These are phyloP conservation scores for Tetragonia tetragonoides DNA, from an alignment of 148 eudicot genomes.

Conservation along the genomic window DNA sequence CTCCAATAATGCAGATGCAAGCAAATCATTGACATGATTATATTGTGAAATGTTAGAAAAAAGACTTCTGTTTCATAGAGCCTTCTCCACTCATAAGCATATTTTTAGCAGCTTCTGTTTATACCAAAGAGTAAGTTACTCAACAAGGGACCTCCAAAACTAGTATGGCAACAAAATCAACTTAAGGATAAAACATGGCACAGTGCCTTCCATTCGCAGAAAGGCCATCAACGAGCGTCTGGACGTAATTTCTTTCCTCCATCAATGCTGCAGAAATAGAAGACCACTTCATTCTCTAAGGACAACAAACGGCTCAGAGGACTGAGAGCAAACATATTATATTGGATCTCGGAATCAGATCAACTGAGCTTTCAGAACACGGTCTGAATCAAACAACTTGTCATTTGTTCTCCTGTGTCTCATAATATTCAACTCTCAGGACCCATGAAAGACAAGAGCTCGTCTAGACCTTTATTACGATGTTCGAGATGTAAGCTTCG, in stretches of 20 bases:
- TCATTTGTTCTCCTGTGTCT: background rate
- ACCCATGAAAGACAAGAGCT: background rate
- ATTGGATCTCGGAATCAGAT: background rate
- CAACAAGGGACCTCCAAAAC: too few relatives aligned
- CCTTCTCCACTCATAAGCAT: too few relatives aligned
- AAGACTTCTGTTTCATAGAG: too few relatives aligned
- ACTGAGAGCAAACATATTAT: background rate
- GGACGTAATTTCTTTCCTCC: background rate
- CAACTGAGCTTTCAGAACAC: background rate
- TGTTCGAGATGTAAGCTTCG: background rate
- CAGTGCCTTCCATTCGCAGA: too few relatives aligned
- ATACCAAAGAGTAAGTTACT: too few relatives aligned
- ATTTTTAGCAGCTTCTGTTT: too few relatives aligned
- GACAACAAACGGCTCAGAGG: background rate
- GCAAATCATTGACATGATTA: too few relatives aligned
- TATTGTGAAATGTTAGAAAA: too few relatives aligned
- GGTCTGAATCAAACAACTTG: background rate
- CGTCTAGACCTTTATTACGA: background rate
- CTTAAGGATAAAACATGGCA: too few relatives aligned
- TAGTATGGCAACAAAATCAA: too few relatives aligned
- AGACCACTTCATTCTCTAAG: background rate
- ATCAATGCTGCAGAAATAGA: background rate
- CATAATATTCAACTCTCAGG: background rate
- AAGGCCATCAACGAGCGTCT: too few relatives aligned
- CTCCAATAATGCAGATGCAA: too few relatives aligned